Base-by-base conservation (phyloP, 2,329 filamentous ascomycete genomes). In the Remersonia thermophila region DNA sequence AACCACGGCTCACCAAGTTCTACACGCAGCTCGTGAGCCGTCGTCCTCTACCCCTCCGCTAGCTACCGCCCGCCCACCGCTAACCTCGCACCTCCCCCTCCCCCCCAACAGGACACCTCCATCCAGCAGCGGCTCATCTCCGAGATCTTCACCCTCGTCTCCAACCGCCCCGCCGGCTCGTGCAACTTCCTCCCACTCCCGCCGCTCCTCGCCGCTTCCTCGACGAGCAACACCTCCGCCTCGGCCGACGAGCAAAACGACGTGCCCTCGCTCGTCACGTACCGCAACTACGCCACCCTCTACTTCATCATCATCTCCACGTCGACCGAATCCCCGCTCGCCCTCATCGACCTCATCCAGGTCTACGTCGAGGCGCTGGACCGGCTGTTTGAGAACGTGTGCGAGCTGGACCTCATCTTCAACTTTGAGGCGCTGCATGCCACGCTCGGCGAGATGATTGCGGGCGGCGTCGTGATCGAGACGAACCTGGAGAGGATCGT, bases 291-390 rank as follows among this genome's bases (percentile, higher is more conserved):
- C 56, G 91, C 91, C 8, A 98, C 91, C 0, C 80, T 98, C 43
- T 96, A 93, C 64, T 98, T 98, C 66, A 98, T 98, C 60, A 69
- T 98, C 56, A 98, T 98, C 53, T 91, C 82, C 26, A 98, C 93
- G 4, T 85, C 86, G 4, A 95, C 91, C 40, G 91, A 98, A 61
- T 94, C 85, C 1, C 91, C 91, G 1, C 79, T 98, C 3, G 91
- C 91, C 1, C 71, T 98, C 16, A 86, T 98, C 43, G 91, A 98
- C 59, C 66, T 98, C 37, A 96, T 98, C 47, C 91, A 98, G 61
- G 91, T 98, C 41, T 98, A 95, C 52, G 91, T 98, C 45, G 91
- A 98, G 61, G 80, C 89, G 1, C 72, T 98, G 26, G 91, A 98
- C 58, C 77, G 85, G 46, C 69, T 98, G 28, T 98, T 98, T 55